Evolutionary conservation across 768 basidiomycete species (phyloP), one percentile per base, ranked within the genome.

Genomic region (Auriscalpium vulgare): DNA sequence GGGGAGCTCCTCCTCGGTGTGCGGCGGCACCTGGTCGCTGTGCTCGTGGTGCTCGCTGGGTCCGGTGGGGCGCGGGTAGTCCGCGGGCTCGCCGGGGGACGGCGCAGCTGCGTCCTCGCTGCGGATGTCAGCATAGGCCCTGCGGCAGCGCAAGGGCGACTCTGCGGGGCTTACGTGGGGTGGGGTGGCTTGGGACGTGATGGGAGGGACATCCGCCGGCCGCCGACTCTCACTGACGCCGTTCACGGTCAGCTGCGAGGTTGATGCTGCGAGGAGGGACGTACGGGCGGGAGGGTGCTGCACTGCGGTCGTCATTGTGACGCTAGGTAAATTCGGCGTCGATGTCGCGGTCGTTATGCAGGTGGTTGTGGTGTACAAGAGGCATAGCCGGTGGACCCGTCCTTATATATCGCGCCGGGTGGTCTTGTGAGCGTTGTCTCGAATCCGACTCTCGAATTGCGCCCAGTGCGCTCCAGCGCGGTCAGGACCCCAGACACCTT

Each of bases 181-280:
- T 19, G 40, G 29, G 40, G 50, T 4, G 54, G 17, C 35, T 59
- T 59, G 51, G 37, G 19, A 37, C 59, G 59, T 5, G 50, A 38
- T n/a, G 59, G 61, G 38, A 62, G 52, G 34, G 60, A 62, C 43
- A 62, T 36, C 17, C 60, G 60, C 19, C 61, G 60, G 19, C 61
- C 58, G 29, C 61, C 61, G 23, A 62, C 61, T 50, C 53, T 56
- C 19, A 55, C 61, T 62, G 43, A 14, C 14, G 38, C 21, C 21
- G 50, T 45, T 13, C 10, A 34, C 16, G 13, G 36, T 16, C 13
- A 17, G 45, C 19, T 38, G 11, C 10, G 51, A 47, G 21, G 21
- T 16, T 19, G 49, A 17, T 1, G 21, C 13, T 49, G 10, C n/a
- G 16, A 40, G 8, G n/a, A 17, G 29, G 11, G 17, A 59, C 60